Evolutionary conservation across 1,284 basidiomycete genomes (phyloP), one percentile per base, ranked within the genome.

Genomic region (Hemileia vastatrix): DNA sequence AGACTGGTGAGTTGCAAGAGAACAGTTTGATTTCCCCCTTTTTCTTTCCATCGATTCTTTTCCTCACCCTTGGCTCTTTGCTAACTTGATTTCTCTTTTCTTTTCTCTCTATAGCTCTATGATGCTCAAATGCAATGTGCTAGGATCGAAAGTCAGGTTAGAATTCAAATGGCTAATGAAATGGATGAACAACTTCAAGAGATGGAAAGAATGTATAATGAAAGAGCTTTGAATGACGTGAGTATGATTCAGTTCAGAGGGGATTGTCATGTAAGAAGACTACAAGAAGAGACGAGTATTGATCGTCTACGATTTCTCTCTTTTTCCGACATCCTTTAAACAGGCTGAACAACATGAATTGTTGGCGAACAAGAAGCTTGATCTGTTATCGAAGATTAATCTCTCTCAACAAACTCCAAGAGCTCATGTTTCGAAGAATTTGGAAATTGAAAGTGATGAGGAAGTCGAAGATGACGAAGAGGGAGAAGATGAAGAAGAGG

Each of bases 341-440:
- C 50, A 64, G 64, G 70, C 68, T n/a, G 69, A 70, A 57, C 58
- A 68, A 15, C 69, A 69, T 49, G 71, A 71, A 18, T 62, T 68
- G 6, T 70, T 72, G 49, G 64, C 69, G 27, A 72, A 74, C 57
- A 64, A 67, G 40, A 75, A 74, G 65, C 67, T 75, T 51, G 73
- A 75, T 40, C 61, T 75, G 15, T 60, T 75, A n/a, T 66, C 70
- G 44, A 66, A 67, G 13, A n/a, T n/a, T n/a, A n/a, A n/a, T n/a
- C n/a, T n/a, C n/a, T n/a, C n/a, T n/a, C n/a, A n/a, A n/a, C n/a
- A n/a, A n/a, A n/a, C n/a, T n/a, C n/a, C n/a, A n/a, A n/a, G n/a
- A n/a, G n/a, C n/a, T n/a, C n/a, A n/a, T n/a, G n/a, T n/a, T n/a
- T n/a, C n/a, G n/a, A n/a, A n/a, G n/a, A n/a, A n/a, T n/a, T n/a